A percentile compares a stretch with the other conserved stretches of the same genome.
Conservation (phyloP, 345 rosid genomes). For the Physaria fendleri region DNA sequence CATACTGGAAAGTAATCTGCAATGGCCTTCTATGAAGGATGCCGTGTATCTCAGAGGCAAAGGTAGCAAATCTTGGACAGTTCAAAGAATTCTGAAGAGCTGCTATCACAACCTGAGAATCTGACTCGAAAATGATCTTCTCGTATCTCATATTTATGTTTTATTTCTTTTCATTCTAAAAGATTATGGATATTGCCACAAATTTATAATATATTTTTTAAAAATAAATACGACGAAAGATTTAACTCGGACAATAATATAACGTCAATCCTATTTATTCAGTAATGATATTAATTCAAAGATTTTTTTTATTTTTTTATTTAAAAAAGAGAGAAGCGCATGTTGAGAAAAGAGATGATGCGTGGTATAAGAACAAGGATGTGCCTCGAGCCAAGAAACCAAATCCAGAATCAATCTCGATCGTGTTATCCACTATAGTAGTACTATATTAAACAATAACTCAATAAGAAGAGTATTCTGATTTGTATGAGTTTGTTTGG, state of each 20-base stretch:
- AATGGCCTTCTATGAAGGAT: no score
- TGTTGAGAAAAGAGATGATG: constrained; percentile 4
- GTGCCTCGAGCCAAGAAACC: constrained; percentile 28
- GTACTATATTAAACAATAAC: neutral
- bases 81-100: no score
- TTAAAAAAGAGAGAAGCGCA: constrained; percentile 4
- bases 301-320: no score
- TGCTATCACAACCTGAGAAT: no score
- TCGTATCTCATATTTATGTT: no score
- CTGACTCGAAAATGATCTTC: no score
- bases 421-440: neutral
- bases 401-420: constrained; percentile 21
- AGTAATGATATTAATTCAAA: neutral
- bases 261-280: neutral
- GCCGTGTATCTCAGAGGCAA: no score
- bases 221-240: neutral
- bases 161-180: no score
- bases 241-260: neutral
- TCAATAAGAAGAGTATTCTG: neutral
- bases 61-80: no score
- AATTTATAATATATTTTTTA: neutral
- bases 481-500: constrained; percentile 12
- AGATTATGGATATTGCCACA: neutral
- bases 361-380: constrained; percentile 12
- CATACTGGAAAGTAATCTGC: no score